Evolutionary conservation across 2,329 filamentous ascomycete genomes (phyloP), one percentile per base, ranked within the genome.

Genomic region (Fusarium concolor): DNA sequence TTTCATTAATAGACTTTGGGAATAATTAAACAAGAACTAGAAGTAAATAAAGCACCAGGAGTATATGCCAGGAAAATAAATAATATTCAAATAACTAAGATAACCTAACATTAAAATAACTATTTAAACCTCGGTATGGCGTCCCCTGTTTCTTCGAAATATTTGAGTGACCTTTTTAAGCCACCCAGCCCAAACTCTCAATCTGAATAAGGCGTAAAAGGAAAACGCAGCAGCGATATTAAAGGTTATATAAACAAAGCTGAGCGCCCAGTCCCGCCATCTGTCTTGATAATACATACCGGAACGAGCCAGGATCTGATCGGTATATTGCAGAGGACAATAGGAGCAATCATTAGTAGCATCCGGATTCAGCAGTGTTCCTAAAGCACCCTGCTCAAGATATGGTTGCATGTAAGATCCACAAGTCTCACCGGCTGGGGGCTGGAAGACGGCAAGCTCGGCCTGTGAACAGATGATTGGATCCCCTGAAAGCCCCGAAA

Each of bases 231-330:
- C 42, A 29, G 10, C 11, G 15, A 55, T 38, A n/a, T 55, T 55
- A 18, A 55, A 55, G 15, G 18, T 3, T 7, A 55, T 28, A 24
- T 47, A 55, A 24, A 31, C 51, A 31, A 55, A 55, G 6, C 51
- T 31, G n/a, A 47, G n/a, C 4, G 22, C 51, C 51, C 51, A 55
- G 17, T 55, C 51, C 18, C 15, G 26, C 51, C 51, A 55, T 55
- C 51, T 47, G 18, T 55, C 42, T 2, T 31, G 14, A 29, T 55
- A 55, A 29, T 55, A 47, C 51, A 55, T 55, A 6, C 18, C 42
- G 7, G 51, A 55, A 18, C 42, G 42, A 29, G 42, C 51, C 42
- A 55, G 15, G 24, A 55, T 29, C 18, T 55, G 51, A 38, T 55
- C 51, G 2, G 51, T 18, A 28, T 38, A 35, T 12, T 6, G 10